Percentiles rank a stretch among this genome's conserved stretches.
Conservation (phyloP, 1,284 basidiomycete species). For the Ceratobasidium theobromae region DNA sequence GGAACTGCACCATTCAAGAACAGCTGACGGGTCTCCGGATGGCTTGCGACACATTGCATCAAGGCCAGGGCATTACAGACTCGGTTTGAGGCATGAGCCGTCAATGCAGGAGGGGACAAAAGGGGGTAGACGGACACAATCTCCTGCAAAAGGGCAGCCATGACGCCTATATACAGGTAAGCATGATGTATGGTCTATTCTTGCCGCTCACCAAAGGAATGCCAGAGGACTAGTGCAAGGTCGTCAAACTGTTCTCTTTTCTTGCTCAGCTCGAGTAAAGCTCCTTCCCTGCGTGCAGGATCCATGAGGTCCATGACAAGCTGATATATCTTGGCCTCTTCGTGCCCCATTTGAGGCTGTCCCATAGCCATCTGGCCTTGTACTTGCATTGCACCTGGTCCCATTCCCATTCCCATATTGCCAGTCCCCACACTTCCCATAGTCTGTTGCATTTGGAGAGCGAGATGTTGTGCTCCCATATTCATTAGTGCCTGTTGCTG, state of each 20-base stretch:
- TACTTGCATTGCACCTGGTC: constrained; percentile 7
- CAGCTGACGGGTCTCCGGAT: constrained; percentile 88
- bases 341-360: constrained; percentile 44
- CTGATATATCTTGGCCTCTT: constrained; percentile 79
- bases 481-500: constrained; percentile 30
- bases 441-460: constrained; percentile 27
- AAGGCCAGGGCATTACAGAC: constrained; percentile 99
- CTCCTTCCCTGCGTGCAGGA: constrained; percentile 76
- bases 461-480: constrained; percentile 27
- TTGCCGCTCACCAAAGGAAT: constrained; percentile 84
- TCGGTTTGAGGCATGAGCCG: constrained; percentile 97
- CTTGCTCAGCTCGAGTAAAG: constrained; percentile 95
- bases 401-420: constrained; percentile 26
- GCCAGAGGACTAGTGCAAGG: constrained; percentile 96
- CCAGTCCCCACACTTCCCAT: constrained; percentile 22
- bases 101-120: constrained; percentile 92
- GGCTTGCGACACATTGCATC: constrained; percentile 95
- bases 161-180: constrained; percentile 73
- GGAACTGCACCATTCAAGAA: constrained; percentile 77
- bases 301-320: constrained; percentile 83
- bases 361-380: constrained; percentile 14
- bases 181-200: background rate
- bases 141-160: constrained; percentile 97
- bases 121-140: constrained; percentile 98
- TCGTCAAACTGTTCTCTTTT: constrained; percentile 99